Percentiles rank a stretch among this genome's conserved stretches.
Evolutionary conservation across 768 basidiomycete genomes (phyloP).

Genomic region (Mycena galopus): DNA sequence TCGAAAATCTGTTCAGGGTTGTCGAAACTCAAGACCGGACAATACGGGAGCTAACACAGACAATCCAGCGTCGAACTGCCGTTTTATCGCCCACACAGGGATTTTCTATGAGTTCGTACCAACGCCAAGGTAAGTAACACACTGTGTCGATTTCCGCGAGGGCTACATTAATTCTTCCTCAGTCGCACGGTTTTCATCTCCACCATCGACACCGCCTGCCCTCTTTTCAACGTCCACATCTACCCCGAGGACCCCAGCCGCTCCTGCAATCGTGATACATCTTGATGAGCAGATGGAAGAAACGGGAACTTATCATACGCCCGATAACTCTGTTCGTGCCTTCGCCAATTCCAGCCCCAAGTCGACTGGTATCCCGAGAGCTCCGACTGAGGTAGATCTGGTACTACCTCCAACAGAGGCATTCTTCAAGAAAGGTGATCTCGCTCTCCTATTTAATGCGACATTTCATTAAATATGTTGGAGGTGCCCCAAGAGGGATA

Average conservation of each 20-base stretch:
- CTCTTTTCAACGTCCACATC: no score
- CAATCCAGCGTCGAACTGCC: not conserved
- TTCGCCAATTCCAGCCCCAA: not conserved
- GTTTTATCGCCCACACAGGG: not conserved
- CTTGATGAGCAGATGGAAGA: not conserved
- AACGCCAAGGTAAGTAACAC: not conserved
- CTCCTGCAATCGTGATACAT: not conserved
- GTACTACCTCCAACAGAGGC: conserved; percentile 34
- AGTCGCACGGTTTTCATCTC: not conserved
- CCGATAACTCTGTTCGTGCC: not conserved
- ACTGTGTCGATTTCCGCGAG: not conserved
- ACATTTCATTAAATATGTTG: not conserved
- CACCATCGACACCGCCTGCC: not conserved
- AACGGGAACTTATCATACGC: not conserved
- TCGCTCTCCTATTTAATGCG: not conserved
- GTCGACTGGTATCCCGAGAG: not conserved
- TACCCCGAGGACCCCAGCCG: not conserved
- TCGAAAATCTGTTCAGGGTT: no score
- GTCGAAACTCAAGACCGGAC: no score
- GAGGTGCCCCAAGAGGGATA: conserved; percentile 26
- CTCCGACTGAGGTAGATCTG: conserved; percentile 38
- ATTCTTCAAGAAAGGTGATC: not conserved
- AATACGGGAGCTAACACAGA: not conserved
- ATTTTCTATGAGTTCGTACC: not conserved
- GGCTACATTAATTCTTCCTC: not conserved